These are phyloP conservation scores for Penicillium decumbens DNA, from an alignment of 2,329 filamentous ascomycete species.

Conservation along the genomic window DNA sequence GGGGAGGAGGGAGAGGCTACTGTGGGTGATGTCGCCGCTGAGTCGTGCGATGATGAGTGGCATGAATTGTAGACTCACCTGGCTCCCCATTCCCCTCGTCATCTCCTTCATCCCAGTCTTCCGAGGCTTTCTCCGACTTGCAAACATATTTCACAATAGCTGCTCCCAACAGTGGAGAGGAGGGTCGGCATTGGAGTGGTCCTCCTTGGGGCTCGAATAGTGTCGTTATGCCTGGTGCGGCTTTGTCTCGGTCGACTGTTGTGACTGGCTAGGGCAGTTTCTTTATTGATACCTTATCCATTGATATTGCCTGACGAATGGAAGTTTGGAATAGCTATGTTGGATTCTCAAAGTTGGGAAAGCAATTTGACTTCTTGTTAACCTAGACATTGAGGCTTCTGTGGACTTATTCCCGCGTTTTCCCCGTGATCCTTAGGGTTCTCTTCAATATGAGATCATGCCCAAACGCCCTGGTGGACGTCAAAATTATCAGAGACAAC, in stretches of 20 bases:
- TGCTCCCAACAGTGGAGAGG: not conserved
- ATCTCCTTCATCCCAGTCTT: constrained; percentile 70
- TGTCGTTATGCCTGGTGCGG: not conserved
- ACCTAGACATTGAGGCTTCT: not conserved
- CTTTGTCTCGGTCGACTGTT: not conserved
- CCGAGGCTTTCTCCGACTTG: constrained; percentile 62
- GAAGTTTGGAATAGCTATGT: no score
- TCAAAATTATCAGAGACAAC: not conserved
- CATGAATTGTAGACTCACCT: constrained; percentile 39
- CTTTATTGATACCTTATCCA: not conserved
- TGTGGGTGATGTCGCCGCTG: not conserved
- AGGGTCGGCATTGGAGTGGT: not conserved
- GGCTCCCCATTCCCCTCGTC: constrained; percentile 42
- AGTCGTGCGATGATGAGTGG: no score
- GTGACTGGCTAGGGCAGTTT: not conserved
- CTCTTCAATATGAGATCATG: not conserved
- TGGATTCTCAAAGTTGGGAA: no score
- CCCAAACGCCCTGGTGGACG: not conserved
- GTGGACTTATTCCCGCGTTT: not conserved
- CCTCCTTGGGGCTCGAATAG: not conserved
- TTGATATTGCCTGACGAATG: not conserved
- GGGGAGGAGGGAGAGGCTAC: not conserved
- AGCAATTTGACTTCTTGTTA: not conserved
- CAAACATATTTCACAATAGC: constrained; percentile 46
- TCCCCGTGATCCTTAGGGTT: not conserved